These are phyloP conservation scores for Trebouxia gelatinosa DNA, from an alignment of 163 green algal genomes.

Conservation along the genomic window DNA sequence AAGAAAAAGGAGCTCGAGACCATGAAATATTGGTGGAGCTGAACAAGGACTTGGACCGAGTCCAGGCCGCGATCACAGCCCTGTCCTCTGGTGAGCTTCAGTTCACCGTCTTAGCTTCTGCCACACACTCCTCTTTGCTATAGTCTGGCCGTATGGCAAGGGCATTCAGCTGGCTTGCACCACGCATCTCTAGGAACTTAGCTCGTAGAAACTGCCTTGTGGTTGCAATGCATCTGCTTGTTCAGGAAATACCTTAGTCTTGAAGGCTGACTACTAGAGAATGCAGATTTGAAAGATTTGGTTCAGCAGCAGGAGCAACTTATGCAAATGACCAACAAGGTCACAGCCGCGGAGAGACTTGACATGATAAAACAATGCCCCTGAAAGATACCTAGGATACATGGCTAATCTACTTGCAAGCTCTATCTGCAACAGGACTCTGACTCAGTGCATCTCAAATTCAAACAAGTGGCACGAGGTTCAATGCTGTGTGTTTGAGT, in stretches of 20 bases:
- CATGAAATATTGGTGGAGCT: not conserved
- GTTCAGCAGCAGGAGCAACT: too few species aligned
- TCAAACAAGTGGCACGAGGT: conserved; percentile 13
- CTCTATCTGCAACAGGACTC: conserved; percentile 25
- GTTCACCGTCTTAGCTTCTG: not conserved
- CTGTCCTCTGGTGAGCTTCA: not conserved
- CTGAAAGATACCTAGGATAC: too few species aligned
- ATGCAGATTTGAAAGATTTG: too few species aligned
- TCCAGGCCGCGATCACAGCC: not conserved
- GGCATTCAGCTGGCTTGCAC: not conserved
- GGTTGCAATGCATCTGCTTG: not conserved
- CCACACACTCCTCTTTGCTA: not conserved
- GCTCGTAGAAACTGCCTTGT: not conserved
- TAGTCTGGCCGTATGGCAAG: not conserved
- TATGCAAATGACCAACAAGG: too few species aligned
- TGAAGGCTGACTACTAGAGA: not conserved
- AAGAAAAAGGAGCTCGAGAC: not conserved
- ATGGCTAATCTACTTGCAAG: conserved; percentile 15
- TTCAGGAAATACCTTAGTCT: not conserved
- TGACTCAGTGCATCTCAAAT: conserved; percentile 26
- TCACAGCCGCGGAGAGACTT: too few species aligned
- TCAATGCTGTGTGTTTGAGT: conserved; percentile 22
- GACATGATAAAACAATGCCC: too few species aligned
- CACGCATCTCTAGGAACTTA: not conserved
- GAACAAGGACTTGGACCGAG: not conserved